Evolutionary conservation across 345 rosid species (phyloP), one percentile per base, ranked within the genome.

Genomic region (Euphorbia pulcherrima): DNA sequence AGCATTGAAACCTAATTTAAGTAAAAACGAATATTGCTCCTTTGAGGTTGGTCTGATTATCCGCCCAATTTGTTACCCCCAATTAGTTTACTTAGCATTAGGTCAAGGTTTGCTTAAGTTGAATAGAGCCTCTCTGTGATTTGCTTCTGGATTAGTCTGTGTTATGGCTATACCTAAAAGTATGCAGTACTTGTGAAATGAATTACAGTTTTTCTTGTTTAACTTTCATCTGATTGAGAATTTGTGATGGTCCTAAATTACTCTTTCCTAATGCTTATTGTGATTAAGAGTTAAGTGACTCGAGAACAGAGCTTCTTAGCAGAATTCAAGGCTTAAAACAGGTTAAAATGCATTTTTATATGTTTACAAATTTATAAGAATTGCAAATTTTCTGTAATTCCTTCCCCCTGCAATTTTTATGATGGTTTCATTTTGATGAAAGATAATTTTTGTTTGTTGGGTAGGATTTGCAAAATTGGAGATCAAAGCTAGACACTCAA

Each of bases 391-490:
- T 11, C 2, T 66, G 29, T 44, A 26, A 3, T 67, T 52, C 53
- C 7, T 12, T 40, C 14, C 50, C 16, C 18, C 44, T 39, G 7
- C 1, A 4, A 13, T 12, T 37, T 50, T 11, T 61, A 40, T 13
- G 18, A 1, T 39, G 20, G n/a, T 33, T 30, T 60, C 13, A 63
- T 35, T 62, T 29, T 48, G 29, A 55, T n/a, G 35, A 16, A 13
- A 16, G 26, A 16, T 8, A n/a, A 51, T 8, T 71, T 56, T 60
- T 26, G 65, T 72, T 72, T 3, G 51, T 18, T 17, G 40, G 9
- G 47, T 69, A 94, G 99, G 99, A 94, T 81, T 80, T 94, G 83
- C 92, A 94, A 76, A 78, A 80, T 72, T 94, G 99, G 99, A 89
- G 99, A 66, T 87, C 92, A 26, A 94, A 88, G 77, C 68, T 94